A percentile compares a stretch with the other conserved stretches of the same genome.
These are phyloP conservation scores for Strobilomyces dryophilus DNA, from an alignment of 768 basidiomycete species.

Conservation along the genomic window DNA sequence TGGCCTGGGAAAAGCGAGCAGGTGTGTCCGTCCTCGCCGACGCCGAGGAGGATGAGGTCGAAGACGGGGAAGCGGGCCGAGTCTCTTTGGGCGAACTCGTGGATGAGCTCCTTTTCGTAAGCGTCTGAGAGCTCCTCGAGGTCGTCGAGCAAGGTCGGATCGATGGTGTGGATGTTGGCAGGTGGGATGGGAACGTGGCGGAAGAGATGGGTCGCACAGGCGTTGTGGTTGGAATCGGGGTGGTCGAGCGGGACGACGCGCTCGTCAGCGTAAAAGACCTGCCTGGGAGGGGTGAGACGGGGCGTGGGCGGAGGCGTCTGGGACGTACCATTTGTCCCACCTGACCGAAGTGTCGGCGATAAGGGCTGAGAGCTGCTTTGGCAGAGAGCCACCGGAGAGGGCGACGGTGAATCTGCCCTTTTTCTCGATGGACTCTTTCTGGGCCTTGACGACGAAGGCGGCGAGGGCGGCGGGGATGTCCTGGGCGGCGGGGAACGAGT, in stretches of 20 bases:
- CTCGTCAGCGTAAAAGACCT: constrained; percentile 97
- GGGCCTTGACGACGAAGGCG: constrained; percentile 77
- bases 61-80: constrained; percentile 96
- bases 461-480: constrained; percentile 67
- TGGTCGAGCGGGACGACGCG: constrained; percentile 91
- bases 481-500: constrained; percentile 57
- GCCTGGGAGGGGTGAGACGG: constrained; percentile 49
- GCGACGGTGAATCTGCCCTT: constrained; percentile 91
- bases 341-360: constrained; percentile 60
- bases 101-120: constrained; percentile 82
- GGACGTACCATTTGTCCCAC: constrained; percentile 87
- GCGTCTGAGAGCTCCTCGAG: constrained; percentile 77
- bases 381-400: constrained; percentile 89
- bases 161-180: constrained; percentile 80
- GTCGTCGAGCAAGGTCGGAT: constrained; percentile 60
- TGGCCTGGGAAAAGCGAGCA: constrained; percentile 97
- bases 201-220: constrained; percentile 72
- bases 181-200: constrained; percentile 76
- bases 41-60: constrained; percentile 93
- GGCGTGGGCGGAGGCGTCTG: neutral
- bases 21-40: constrained; percentile 98
- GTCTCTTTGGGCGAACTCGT: constrained; percentile 88
- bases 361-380: constrained; percentile 73
- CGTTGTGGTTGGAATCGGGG: constrained; percentile 86
- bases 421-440: constrained; percentile 85